Conservation (phyloP, 2,329 filamentous ascomycete genomes). For the Helotiales sp. region DNA sequence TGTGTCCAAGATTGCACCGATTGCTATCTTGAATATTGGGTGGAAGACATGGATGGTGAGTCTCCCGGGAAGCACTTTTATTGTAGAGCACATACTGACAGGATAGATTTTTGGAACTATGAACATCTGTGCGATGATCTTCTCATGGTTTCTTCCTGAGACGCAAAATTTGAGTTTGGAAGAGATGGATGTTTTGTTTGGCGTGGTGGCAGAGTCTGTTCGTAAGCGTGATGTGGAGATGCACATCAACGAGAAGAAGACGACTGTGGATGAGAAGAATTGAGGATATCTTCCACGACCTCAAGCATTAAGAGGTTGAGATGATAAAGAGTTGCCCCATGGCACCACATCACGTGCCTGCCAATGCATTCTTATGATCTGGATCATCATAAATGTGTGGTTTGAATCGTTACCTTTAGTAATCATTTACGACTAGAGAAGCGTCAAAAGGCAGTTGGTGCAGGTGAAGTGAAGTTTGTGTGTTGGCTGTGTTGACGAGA, state of each 20-base stretch:
- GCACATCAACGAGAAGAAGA: conserved; percentile 1
- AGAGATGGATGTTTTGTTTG: conserved; percentile 43
- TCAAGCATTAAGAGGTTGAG: no score
- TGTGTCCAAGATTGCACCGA: conserved; percentile 48
- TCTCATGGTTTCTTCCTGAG: conserved; percentile 51
- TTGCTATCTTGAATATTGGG: conserved; percentile 47
- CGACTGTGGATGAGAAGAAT: no score
- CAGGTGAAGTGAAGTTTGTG: no score
- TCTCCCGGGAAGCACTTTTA: not conserved
- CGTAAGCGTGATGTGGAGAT: conserved; percentile 19
- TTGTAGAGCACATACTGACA: not conserved
- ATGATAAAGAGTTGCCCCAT: no score
- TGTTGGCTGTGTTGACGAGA: no score
- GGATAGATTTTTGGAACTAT: conserved; percentile 3
- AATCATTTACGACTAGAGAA: no score
- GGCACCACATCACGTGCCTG: no score
- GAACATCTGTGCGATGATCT: conserved; percentile 33
- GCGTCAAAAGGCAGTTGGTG: no score
- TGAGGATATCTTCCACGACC: no score
- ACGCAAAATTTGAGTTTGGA: conserved; percentile 69
- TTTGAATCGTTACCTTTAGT: no score
- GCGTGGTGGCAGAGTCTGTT: conserved; percentile 9
- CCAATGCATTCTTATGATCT: no score
- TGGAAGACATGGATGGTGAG: conserved; percentile 40
- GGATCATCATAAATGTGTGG: no score